These are phyloP conservation scores for Colletotrichum navitas DNA, from an alignment of 2,329 filamentous ascomycete species.

Conservation along the genomic window DNA sequence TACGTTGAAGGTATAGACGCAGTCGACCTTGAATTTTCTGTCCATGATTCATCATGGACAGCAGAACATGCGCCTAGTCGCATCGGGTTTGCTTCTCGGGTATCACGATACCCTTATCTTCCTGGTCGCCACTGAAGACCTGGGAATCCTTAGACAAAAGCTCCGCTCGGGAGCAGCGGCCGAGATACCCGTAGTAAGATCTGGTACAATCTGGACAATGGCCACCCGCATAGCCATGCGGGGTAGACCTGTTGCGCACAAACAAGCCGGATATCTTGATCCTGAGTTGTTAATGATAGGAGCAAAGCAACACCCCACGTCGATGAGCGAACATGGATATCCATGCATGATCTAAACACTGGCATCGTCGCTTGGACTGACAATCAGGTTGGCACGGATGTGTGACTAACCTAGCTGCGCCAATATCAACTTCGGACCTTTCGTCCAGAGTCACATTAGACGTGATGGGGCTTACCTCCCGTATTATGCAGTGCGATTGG, in stretches of 20 bases:
- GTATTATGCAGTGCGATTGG: neutral
- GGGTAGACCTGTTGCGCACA: conserved; percentile 21
- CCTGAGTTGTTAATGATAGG: neutral
- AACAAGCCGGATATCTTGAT: neutral
- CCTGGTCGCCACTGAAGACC: neutral
- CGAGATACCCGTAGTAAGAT: conserved; percentile 28
- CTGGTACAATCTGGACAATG: conserved; percentile 13
- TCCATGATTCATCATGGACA: neutral
- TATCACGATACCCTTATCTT: neutral
- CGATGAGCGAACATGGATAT: neutral
- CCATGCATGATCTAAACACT: neutral
- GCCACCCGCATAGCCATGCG: conserved; percentile 29
- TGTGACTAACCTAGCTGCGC: neutral
- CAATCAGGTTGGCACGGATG: neutral
- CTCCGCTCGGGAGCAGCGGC: conserved; percentile 36
- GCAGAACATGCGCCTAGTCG: neutral
- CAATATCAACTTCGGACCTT: neutral
- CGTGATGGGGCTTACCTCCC: neutral
- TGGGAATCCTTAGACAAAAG: neutral
- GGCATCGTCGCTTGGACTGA: neutral
- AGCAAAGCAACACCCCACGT: neutral
- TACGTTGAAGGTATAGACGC: neutral
- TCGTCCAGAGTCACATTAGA: neutral
- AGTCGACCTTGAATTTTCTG: neutral
- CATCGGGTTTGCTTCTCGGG: neutral